These are phyloP conservation scores for Saturnispora besseyi DNA, from an alignment of 805 yeast species.

Conservation along the genomic window DNA sequence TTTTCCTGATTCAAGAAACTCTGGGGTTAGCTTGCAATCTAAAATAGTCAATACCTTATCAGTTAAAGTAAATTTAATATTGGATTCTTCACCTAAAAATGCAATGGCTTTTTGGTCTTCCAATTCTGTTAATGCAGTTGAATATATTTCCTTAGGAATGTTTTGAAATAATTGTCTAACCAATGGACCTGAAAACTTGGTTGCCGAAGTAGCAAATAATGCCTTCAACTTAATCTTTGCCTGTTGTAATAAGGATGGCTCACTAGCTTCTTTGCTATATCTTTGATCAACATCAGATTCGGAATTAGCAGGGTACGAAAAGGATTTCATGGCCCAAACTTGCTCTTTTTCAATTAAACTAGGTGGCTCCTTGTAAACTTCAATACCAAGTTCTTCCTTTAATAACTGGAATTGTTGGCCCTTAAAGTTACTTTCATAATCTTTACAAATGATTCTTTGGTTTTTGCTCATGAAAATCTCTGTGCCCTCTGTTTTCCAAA, in stretches of 20 bases:
- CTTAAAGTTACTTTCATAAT: conserved; percentile 39
- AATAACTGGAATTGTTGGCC: conserved; percentile 36
- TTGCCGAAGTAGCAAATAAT: conserved; percentile 46
- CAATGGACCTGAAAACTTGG: conserved; percentile 35
- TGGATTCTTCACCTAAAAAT: conserved; percentile 39
- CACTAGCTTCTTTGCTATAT: conserved; percentile 2
- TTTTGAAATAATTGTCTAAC: conserved; percentile 40
- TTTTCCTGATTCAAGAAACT: conserved; percentile 38
- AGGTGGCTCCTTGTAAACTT: conserved; percentile 38
- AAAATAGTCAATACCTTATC: conserved; percentile 41
- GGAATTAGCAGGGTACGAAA: conserved; percentile 28
- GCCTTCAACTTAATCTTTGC: conserved; percentile 41
- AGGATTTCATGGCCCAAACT: conserved; percentile 37
- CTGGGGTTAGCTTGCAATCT: conserved; percentile 30
- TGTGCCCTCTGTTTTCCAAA: conserved; percentile 51
- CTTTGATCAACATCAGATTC: conserved; percentile 11
- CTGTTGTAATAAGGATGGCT: conserved; percentile 25
- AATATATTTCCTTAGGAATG: conserved; percentile 38
- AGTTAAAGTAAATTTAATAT: conserved; percentile 46
- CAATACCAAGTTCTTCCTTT: conserved; percentile 23
- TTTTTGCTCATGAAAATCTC: conserved; percentile 25
- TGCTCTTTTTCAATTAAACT: conserved; percentile 70
- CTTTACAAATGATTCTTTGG: conserved; percentile 25
- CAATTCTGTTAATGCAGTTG: conserved; percentile 42
- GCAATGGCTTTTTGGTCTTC: conserved; percentile 50